Evolutionary conservation across 352 stramenopile species (phyloP), one percentile per base, ranked within the genome.

Genomic region (Phytophthora europaea): DNA sequence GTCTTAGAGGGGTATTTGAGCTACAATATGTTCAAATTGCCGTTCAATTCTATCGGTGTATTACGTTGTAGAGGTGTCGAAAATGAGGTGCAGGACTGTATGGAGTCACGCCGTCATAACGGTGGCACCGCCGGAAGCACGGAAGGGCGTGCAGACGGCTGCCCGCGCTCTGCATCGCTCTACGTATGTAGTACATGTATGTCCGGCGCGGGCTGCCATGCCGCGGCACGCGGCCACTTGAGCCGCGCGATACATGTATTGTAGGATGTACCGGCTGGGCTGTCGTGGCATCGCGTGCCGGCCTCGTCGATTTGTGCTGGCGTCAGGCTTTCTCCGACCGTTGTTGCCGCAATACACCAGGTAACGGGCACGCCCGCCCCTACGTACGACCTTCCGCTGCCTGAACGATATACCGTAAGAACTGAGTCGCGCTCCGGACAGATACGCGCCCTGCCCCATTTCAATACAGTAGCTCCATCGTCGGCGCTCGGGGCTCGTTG

Each of bases 391-490:
- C 1, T 50, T 50, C 43, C 43, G 10, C 7, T 18, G 36, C 36
- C 43, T 7, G 26, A 22, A 50, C 48, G 48, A 54, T 26, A 54
- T n/a, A n/a, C n/a, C n/a, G n/a, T 15, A 31, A 31, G 12, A 54
- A 26, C 48, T 54, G 48, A 54, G 48, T 58, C 26, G 15, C 23
- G 36, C 36, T 45, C 12, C 36, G 36, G 36, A 43, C 36, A 43
- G 36, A 15, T 43, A 13, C 45, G 50, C 56, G 50, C 43, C 45
- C 65, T 64, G 47, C 43, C 31, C 38, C 26, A 65, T 36, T 36
- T 9, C 36, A 6, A 45, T 45, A 31, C 26, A 31, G 26, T 31
- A 31, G 26, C 36, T 43, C 36, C 36, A 43, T 43, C 36, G 16
- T 43, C 12, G 36, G 36, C 36, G 36, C 36, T 45, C 36, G 36